Conservation (phyloP, 2,329 filamentous ascomycete genomes). For the Graphilbum sp. region DNA sequence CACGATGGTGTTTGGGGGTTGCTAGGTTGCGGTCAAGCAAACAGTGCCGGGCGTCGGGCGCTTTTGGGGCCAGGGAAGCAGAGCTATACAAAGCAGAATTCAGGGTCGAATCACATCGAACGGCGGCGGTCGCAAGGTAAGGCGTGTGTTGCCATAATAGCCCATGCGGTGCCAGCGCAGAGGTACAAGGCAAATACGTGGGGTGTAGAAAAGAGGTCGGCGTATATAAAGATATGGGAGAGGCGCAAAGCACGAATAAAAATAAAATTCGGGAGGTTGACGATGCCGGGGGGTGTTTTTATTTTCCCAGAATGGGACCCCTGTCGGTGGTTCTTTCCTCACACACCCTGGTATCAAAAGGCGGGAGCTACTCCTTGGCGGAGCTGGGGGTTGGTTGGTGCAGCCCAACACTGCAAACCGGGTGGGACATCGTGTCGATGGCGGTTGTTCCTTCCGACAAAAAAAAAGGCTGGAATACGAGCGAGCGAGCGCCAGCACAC, state of each 20-base stretch:
- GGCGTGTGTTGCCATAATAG: conserved; percentile 11
- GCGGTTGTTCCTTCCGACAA: not conserved
- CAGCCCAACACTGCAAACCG: not conserved
- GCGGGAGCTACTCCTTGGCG: not conserved
- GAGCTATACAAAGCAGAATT: too few species aligned
- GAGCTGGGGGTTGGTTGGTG: not conserved
- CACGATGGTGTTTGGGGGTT: too few species aligned
- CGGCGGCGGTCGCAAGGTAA: not conserved
- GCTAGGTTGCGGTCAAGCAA: too few species aligned
- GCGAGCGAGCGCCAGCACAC: too few species aligned
- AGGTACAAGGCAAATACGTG: not conserved
- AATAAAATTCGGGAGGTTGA: conserved; percentile 4
- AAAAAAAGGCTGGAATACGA: not conserved
- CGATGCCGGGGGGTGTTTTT: conserved; percentile 1
- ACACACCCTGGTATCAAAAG: not conserved
- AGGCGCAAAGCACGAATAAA: not conserved
- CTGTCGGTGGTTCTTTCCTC: not conserved
- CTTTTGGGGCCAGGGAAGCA: too few species aligned
- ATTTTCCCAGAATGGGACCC: not conserved
- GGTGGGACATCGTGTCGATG: too few species aligned
- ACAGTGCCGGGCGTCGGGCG: too few species aligned
- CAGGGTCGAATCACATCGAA: not conserved
- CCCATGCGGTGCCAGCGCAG: conserved; percentile 27
- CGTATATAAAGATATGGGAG: conserved; percentile 1
- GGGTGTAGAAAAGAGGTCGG: not conserved